phyloP scores from a whole-genome alignment of 306 rosid species.

The Calophaca sinica region DNA sequence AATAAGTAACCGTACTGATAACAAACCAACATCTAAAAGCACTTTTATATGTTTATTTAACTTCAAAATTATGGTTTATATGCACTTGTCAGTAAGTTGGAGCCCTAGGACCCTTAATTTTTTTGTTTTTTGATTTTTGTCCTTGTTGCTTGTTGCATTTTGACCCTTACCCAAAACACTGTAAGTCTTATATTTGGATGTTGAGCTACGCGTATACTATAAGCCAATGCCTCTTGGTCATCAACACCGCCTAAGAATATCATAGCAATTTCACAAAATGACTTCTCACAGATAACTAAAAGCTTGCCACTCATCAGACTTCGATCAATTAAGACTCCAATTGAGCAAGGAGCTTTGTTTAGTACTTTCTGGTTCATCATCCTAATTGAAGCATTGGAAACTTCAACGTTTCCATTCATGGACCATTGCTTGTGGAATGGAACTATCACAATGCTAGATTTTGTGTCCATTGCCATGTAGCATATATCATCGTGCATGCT shows the following conservation, averaged over 20 bases:
- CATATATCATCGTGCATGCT: constrained; percentile 50
- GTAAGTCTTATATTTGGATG: constrained; percentile 46
- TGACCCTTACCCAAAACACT: constrained; percentile 33
- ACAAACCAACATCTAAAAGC: too few relatives aligned
- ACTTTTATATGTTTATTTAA: too few relatives aligned
- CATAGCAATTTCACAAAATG: constrained; percentile 38
- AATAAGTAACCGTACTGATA: too few relatives aligned
- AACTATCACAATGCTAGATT: constrained; percentile 31
- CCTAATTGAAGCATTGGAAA: constrained; percentile 19
- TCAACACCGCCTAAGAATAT: constrained; percentile 46
- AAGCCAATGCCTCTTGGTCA: constrained; percentile 52
- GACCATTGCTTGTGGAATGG: constrained; percentile 49
- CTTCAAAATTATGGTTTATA: too few relatives aligned
- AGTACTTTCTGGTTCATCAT: constrained; percentile 38
- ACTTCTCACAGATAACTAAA: background rate
- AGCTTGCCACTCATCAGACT: constrained; percentile 5
- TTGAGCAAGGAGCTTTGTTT: constrained; percentile 41
- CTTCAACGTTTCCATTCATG: background rate
- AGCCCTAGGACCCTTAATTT: too few relatives aligned
- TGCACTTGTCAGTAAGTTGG: too few relatives aligned
- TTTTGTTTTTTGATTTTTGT: too few relatives aligned
- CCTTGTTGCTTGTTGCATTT: background rate
- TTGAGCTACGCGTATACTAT: constrained; percentile 41
- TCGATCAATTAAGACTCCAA: constrained; percentile 40
- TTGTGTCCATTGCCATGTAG: constrained; percentile 44